Evolutionary conservation across 148 eudicot genomes (phyloP).

Genomic region (Diospyros lotus): DNA sequence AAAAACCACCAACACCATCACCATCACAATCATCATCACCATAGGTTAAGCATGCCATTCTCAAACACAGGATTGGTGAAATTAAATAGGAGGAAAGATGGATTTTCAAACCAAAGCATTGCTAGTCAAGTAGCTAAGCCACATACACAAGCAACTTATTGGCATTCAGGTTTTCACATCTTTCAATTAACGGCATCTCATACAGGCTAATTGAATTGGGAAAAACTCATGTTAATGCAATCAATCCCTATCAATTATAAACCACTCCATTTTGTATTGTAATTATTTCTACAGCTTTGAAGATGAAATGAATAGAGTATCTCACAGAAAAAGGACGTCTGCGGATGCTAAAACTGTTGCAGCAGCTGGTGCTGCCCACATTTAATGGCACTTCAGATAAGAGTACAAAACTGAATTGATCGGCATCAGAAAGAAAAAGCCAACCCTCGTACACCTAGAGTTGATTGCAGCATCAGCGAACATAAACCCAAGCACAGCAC

Average conservation of each 20-base stretch:
- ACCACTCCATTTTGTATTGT: not conserved
- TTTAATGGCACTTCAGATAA: conserved; percentile 1
- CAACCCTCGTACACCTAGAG: not conserved
- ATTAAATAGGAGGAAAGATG: too few relatives aligned
- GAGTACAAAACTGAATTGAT: conserved; percentile 22
- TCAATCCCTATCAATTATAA: not conserved
- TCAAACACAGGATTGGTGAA: too few relatives aligned
- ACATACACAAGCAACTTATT: not conserved
- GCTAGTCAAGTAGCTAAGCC: not conserved
- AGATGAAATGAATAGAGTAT: not conserved
- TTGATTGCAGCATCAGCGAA: conserved; percentile 1
- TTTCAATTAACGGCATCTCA: not conserved
- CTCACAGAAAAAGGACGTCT: conserved; percentile 4
- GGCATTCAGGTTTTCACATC: not conserved
- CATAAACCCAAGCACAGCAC: conserved; percentile 11
- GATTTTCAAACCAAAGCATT: not conserved
- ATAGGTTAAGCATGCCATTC: too few relatives aligned
- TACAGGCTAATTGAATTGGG: not conserved
- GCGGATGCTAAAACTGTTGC: conserved; percentile 4
- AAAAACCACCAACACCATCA: too few relatives aligned
- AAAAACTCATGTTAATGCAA: conserved; percentile 2
- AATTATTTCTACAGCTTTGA: conserved; percentile 12
- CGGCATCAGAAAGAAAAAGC: not conserved
- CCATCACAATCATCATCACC: too few relatives aligned
- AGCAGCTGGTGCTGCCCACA: conserved; percentile 1